A percentile compares a stretch with the other conserved stretches of the same genome.
phyloP scores from a whole-genome alignment of 176 grass and related monocot genomes.

The Chloris gayana region DNA sequence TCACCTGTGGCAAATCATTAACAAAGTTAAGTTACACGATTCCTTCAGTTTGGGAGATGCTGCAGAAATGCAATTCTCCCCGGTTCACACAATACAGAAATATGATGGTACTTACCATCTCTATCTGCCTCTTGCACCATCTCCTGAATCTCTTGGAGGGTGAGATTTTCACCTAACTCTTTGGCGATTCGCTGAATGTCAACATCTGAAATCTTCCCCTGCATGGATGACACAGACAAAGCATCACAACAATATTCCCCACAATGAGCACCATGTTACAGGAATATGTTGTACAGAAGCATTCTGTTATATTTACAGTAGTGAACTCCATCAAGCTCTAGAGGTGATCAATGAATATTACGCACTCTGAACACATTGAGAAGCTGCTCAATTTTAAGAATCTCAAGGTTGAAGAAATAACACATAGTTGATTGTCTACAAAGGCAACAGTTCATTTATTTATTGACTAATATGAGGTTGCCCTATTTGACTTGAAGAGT shows the following conservation, averaged over 20 bases:
- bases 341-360: neutral
- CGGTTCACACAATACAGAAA: neutral
- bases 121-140: conserved; percentile 88
- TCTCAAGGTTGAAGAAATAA: neutral
- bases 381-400: neutral
- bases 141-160: conserved; percentile 79
- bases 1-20: conserved; percentile 56
- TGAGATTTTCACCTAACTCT: conserved; percentile 83
- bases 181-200: conserved; percentile 82
- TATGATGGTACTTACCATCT: conserved; percentile 48
- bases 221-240: neutral
- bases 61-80: neutral
- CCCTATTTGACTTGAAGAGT: neutral
- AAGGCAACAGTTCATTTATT: neutral
- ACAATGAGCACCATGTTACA: neutral
- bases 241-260: conserved; percentile 7
- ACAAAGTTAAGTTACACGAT: neutral
- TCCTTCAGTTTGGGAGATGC: neutral
- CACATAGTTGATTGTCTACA: neutral
- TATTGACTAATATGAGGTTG: neutral
- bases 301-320: conserved; percentile 2
- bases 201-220: conserved; percentile 88
- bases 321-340: neutral
- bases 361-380: neutral
- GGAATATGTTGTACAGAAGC: neutral